phyloP scores from a whole-genome alignment of 106 monocot species.

The Hemerocallis citrina region DNA sequence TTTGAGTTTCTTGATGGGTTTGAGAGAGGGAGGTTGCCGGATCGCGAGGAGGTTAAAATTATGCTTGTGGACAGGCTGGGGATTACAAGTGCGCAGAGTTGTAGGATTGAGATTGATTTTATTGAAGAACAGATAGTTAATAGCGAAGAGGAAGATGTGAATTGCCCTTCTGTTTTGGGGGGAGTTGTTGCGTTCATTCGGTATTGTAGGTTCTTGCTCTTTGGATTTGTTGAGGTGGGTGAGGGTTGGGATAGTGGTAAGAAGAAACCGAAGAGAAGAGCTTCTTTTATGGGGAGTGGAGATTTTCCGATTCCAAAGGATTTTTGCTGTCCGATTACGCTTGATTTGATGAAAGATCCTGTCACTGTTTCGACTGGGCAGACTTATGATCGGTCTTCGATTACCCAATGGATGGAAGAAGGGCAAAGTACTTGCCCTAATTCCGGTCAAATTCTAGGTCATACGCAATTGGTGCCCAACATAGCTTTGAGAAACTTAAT shows the following conservation, averaged over 20 bases:
- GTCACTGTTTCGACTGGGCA: constrained; percentile 33
- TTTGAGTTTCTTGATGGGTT: constrained; percentile 39
- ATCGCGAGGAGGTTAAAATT: too few relatives aligned
- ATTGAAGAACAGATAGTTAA: constrained; percentile 51
- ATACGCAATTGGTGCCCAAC: constrained; percentile 21
- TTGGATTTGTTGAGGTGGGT: constrained; percentile 22
- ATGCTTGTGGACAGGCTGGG: constrained; percentile 32
- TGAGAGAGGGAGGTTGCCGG: constrained; percentile 10
- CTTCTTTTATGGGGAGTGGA: not conserved
- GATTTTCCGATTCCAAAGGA: constrained; percentile 24
- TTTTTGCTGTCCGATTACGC: constrained; percentile 36
- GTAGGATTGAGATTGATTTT: constrained; percentile 49
- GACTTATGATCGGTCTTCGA: constrained; percentile 37
- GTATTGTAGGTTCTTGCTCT: constrained; percentile 53
- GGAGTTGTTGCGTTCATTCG: constrained; percentile 51
- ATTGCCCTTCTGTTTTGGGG: constrained; percentile 24
- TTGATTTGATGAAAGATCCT: constrained; percentile 37
- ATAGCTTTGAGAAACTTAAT: constrained; percentile 21
- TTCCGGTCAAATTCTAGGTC: constrained; percentile 19
- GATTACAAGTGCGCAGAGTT: constrained; percentile 19
- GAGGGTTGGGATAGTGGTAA: too few relatives aligned
- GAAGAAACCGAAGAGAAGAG: constrained; percentile 5
- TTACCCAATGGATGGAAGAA: constrained; percentile 28
- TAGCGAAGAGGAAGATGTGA: constrained; percentile 44
- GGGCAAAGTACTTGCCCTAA: constrained; percentile 34